Evolutionary conservation across 129 eudicot species (phyloP), one percentile per base, ranked within the genome.

Genomic region (Flaveria trinervia): DNA sequence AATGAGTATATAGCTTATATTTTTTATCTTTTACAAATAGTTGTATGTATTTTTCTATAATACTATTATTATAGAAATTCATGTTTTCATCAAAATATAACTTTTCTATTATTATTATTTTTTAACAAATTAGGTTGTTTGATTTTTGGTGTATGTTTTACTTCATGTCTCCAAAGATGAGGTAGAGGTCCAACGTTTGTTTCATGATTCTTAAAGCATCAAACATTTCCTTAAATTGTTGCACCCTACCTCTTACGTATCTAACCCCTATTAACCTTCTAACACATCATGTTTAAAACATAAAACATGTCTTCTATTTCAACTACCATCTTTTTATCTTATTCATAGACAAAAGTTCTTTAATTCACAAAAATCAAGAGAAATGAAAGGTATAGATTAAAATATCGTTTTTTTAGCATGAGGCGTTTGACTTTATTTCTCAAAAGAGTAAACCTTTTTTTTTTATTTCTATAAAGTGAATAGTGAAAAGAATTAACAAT

Each of bases 181-280:
- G 64, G 82, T 71, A 79, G 82, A 79, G 39, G 54, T 54, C 72
- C 77, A 72, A 70, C 72, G 65, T 61, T 60, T 60, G 77, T 79
- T 79, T 79, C 66, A 72, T 79, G 77, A 79, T 79, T 70, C 82
- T 50, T 26, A 61, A 1, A 61, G 41, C 41, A 61, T 60, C n/a
- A 60, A 60, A 9, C 30, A 61, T 61, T 61, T 12, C 67, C 41
- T 61, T 26, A 28, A 13, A 62, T 62, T 9, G 44, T 62, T 28
- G 44, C 68, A 62, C 44, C n/a, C 44, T 28, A 13, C 68, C 43
- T 28, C 44, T 26, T 62, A 28, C 44, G 68, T 62, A 75, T 64
- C 79, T 75, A 62, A 65, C 51, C 17, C 72, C 11, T 75, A 64
- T 64, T 28, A 64, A 48, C 43, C 61, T 26, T 20, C 52, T 46